These are phyloP conservation scores for Fusarium globosum DNA, from an alignment of 2,329 filamentous ascomycete species.

Conservation along the genomic window DNA sequence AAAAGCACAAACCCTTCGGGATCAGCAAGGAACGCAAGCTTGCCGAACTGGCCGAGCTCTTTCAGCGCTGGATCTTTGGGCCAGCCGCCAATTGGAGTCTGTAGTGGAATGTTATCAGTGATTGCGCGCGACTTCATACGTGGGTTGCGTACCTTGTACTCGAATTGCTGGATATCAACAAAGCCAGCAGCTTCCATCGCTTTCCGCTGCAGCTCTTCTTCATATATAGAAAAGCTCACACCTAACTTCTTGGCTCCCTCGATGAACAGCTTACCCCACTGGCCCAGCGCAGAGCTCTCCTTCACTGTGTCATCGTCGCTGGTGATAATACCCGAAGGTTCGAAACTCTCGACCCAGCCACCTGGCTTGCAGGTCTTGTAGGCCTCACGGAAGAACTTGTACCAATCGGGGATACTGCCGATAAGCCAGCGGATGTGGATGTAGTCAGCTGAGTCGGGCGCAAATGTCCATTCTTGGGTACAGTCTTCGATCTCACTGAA, in stretches of 20 bases:
- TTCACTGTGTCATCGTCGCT: slow-evolving; percentile 10
- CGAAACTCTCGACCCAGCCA: slow-evolving; percentile 10
- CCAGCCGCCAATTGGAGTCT: slow-evolving; percentile 17
- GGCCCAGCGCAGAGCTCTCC: slow-evolving; percentile 8
- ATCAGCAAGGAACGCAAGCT: slow-evolving; percentile 5
- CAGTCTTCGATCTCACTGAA: slow-evolving; percentile 15
- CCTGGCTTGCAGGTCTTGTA: slow-evolving; percentile 16
- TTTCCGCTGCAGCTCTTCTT: slow-evolving; percentile 1
- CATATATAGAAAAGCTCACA: not conserved
- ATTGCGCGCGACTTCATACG: fast-evolving
- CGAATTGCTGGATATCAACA: slow-evolving; percentile 6
- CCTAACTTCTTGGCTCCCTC: slow-evolving; percentile 16
- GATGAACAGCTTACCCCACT: slow-evolving; percentile 18
- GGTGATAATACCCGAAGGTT: slow-evolving; percentile 4
- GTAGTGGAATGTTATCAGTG: not conserved
- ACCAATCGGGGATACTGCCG: slow-evolving; percentile 11
- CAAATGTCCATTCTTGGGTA: slow-evolving; percentile 21
- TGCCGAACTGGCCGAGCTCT: slow-evolving; percentile 1
- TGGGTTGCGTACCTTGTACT: not conserved
- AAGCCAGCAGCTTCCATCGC: slow-evolving; percentile 20
- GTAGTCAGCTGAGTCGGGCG: slow-evolving; percentile 10
- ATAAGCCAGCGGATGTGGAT: slow-evolving; percentile 17
- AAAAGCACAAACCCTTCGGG: slow-evolving; percentile 11
- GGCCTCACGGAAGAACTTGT: slow-evolving; percentile 3
- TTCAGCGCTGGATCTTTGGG: slow-evolving; percentile 1